A percentile compares a stretch with the other conserved stretches of the same genome.
Evolutionary conservation across 1,284 basidiomycete species (phyloP).

Genomic region (Sanguinoderma infundibulare): DNA sequence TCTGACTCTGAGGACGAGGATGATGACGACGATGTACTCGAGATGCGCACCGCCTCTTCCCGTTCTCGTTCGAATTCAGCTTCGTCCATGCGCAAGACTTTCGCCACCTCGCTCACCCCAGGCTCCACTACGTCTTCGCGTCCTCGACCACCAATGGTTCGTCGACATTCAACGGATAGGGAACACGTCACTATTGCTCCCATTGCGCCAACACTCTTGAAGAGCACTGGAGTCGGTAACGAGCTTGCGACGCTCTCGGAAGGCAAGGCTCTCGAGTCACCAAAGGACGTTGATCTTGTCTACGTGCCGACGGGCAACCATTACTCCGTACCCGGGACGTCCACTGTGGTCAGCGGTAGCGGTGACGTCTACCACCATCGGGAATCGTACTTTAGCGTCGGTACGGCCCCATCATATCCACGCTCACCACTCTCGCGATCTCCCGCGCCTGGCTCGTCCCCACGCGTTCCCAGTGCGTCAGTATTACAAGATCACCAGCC

Average conservation of each 20-base stretch:
- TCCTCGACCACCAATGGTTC: conserved; percentile 38
- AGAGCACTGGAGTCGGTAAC: conserved; percentile 67
- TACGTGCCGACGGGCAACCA: conserved; percentile 67
- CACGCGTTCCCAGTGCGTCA: conserved; percentile 28
- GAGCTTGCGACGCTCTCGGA: conserved; percentile 37
- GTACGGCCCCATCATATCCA: conserved; percentile 24
- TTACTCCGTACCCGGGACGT: conserved; percentile 42
- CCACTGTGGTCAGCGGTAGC: conserved; percentile 25
- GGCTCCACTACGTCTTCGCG: conserved; percentile 21
- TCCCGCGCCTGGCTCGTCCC: conserved; percentile 21
- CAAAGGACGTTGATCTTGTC: conserved; percentile 60
- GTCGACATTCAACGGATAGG: conserved; percentile 46
- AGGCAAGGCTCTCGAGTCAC: conserved; percentile 23
- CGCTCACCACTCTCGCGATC: conserved; percentile 20
- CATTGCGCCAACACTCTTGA: conserved; percentile 92
- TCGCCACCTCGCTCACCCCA: conserved; percentile 19
- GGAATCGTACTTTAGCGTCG: conserved; percentile 41
- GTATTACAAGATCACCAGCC: conserved; percentile 18
- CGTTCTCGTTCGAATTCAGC: conserved; percentile 46
- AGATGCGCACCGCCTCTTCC: conserved; percentile 54
- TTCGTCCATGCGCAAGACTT: conserved; percentile 32
- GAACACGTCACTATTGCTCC: conserved; percentile 90
- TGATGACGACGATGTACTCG: conserved; percentile 70
- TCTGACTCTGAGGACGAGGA: conserved; percentile 50
- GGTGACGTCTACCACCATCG: conserved; percentile 38